phyloP scores from a whole-genome alignment of 2,329 filamentous ascomycete species.

The Aspergillus costaricaensis region DNA sequence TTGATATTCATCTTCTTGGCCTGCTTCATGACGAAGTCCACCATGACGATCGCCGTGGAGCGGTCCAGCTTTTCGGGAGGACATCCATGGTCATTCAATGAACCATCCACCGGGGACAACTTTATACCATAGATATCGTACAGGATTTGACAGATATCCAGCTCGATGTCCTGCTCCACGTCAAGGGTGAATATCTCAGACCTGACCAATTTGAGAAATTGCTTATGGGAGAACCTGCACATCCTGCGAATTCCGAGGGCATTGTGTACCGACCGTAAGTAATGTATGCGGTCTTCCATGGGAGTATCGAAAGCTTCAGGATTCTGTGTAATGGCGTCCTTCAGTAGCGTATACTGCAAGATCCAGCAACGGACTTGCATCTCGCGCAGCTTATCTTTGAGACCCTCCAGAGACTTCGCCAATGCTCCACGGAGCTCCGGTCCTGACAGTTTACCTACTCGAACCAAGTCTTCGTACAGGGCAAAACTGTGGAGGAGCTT shows the following conservation, averaged over 20 bases:
- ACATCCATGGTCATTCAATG: slow-evolving; percentile 76
- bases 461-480: slow-evolving; percentile 82
- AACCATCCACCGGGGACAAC: slow-evolving; percentile 67
- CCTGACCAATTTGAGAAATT: slow-evolving; percentile 86
- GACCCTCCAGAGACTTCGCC: slow-evolving; percentile 44
- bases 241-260: slow-evolving; percentile 80
- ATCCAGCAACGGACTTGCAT: slow-evolving; percentile 89
- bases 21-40: slow-evolving; percentile 80
- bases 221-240: slow-evolving; percentile 82
- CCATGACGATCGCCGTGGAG: slow-evolving; percentile 74
- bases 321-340: slow-evolving; percentile 71
- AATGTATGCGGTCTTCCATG: slow-evolving; percentile 74
- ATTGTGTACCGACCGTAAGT: slow-evolving; percentile 78
- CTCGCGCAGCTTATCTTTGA: slow-evolving; percentile 74
- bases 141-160: slow-evolving; percentile 81
- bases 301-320: slow-evolving; percentile 64
- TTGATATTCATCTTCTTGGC: slow-evolving; percentile 84
- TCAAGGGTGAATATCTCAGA: slow-evolving; percentile 77
- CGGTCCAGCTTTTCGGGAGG: slow-evolving; percentile 75
- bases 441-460: slow-evolving; percentile 69
- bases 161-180: slow-evolving; percentile 78
- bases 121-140: slow-evolving; percentile 82
- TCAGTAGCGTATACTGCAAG: slow-evolving; percentile 77
- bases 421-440: slow-evolving; percentile 57
- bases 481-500: slow-evolving; percentile 77